phyloP scores from a whole-genome alignment of 495 filamentous ascomycete genomes.

The Cercophora sp. region DNA sequence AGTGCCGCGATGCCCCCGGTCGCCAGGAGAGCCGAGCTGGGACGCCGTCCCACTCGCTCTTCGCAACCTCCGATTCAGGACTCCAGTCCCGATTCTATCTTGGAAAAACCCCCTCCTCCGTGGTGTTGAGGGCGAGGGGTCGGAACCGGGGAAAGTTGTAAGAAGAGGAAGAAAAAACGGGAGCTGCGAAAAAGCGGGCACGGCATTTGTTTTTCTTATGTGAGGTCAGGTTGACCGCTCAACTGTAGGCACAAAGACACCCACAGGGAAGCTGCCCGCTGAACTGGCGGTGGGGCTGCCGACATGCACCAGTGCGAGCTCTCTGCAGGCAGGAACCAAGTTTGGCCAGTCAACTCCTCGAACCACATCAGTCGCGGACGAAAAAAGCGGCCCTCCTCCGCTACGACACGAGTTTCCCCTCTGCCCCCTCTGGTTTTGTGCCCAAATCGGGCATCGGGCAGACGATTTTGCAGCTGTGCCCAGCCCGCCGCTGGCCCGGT shows the following conservation, averaged over 20 bases:
- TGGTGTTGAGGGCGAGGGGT: not conserved
- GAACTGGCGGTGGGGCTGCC: slow-evolving; percentile 29
- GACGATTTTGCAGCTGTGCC: too few relatives aligned
- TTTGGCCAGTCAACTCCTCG: slow-evolving; percentile 1
- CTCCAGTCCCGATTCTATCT: slow-evolving; percentile 4
- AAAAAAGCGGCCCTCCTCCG: slow-evolving; percentile 2
- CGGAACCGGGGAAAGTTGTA: not conserved
- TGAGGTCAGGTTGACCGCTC: not conserved
- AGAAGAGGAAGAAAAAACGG: slow-evolving; percentile 4
- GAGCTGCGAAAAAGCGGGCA: not conserved
- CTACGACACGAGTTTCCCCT: too few relatives aligned
- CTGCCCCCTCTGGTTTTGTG: too few relatives aligned
- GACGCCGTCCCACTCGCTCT: not conserved
- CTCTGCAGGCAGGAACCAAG: slow-evolving; percentile 6
- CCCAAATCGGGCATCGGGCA: slow-evolving; percentile 11
- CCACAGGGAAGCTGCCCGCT: slow-evolving; percentile 19
- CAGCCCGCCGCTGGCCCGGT: too few relatives aligned
- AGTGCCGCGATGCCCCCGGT: slow-evolving; percentile 2
- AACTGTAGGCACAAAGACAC: not conserved
- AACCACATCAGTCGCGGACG: too few relatives aligned
- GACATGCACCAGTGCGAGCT: not conserved
- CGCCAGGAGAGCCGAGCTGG: slow-evolving; percentile 13
- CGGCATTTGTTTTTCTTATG: slow-evolving; percentile 9
- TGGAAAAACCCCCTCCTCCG: slow-evolving; percentile 2
- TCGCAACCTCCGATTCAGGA: slow-evolving; percentile 4